Conservation (phyloP, 1,139 yeast genomes). For the Scheffersomyces lignicola region DNA sequence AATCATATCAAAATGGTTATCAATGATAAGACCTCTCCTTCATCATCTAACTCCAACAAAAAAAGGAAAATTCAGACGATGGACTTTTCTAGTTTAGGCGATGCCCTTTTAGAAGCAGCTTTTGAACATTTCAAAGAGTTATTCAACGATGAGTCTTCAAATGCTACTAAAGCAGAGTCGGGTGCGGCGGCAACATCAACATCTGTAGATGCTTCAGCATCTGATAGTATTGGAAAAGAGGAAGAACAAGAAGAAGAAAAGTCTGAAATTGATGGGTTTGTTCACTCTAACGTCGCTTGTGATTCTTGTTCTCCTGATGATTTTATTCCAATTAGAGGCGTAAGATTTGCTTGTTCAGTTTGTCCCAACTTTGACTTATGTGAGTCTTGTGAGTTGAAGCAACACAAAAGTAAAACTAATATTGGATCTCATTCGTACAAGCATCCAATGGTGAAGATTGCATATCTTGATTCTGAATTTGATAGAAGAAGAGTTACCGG, state of each 20-base stretch:
- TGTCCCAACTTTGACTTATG: constrained; percentile 63
- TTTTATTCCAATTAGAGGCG: constrained; percentile 43
- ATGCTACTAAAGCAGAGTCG: constrained; percentile 6
- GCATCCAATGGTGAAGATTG: constrained; percentile 36
- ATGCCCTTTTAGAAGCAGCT: constrained; percentile 24
- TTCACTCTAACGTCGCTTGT: constrained; percentile 33
- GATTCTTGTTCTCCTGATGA: constrained; percentile 39
- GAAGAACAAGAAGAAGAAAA: not conserved
- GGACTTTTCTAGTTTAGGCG: constrained; percentile 24
- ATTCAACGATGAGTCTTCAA: constrained; percentile 13
- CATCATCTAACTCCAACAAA: constrained; percentile 5
- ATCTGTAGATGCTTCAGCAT: not conserved
- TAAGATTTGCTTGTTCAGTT: constrained; percentile 53
- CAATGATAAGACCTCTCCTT: constrained; percentile 18
- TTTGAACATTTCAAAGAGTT: constrained; percentile 24
- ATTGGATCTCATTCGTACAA: constrained; percentile 23
- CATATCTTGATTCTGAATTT: constrained; percentile 17
- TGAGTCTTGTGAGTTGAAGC: constrained; percentile 42
- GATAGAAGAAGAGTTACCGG: constrained; percentile 1
- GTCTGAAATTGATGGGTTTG: constrained; percentile 2
- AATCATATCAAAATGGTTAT: constrained; percentile 33
- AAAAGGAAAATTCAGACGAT: constrained; percentile 13
- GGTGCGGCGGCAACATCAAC: constrained; percentile 5
- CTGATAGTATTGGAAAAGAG: too few relatives aligned
- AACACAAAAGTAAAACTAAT: constrained; percentile 12